Conservation (phyloP, 768 basidiomycete genomes). For the Calocybe gangraenosa region DNA sequence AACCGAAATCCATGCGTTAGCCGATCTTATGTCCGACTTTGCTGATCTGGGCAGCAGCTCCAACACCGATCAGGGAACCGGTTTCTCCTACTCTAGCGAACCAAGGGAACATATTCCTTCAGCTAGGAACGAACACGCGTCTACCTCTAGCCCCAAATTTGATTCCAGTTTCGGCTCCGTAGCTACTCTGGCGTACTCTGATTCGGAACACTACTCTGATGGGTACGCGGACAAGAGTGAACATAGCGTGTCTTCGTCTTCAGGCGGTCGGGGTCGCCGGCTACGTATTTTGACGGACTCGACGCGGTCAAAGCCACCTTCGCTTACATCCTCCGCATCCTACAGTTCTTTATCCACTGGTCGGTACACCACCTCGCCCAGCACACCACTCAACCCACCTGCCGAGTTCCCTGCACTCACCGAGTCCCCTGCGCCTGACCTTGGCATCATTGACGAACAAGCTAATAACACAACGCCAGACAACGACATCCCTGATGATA, state of each 20-base stretch:
- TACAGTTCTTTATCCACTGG: slow-evolving; percentile 27
- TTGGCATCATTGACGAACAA: slow-evolving; percentile 37
- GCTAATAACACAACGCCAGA: slow-evolving; percentile 8
- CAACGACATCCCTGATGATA: neutral
- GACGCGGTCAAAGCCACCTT: slow-evolving; percentile 25
- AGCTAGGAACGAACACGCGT: too few species aligned
- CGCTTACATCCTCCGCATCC: slow-evolving; percentile 39
- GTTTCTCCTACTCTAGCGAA: too few species aligned
- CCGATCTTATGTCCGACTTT: slow-evolving; percentile 40
- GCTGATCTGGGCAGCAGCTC: slow-evolving; percentile 5
- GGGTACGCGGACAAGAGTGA: slow-evolving; percentile 8
- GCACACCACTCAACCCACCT: slow-evolving; percentile 29
- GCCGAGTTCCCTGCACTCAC: slow-evolving; percentile 19
- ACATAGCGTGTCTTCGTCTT: slow-evolving; percentile 1
- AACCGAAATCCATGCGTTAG: slow-evolving; percentile 45
- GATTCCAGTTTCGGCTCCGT: too few species aligned
- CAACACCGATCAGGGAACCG: neutral
- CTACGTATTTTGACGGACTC: slow-evolving; percentile 18
- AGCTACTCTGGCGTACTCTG: slow-evolving; percentile 10
- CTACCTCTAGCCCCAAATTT: too few species aligned
- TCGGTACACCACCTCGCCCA: slow-evolving; percentile 23
- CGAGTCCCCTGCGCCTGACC: slow-evolving; percentile 17
- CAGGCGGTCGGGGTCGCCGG: slow-evolving; percentile 16
- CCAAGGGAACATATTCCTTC: slow-evolving; percentile 1
- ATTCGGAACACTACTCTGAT: slow-evolving; percentile 16